phyloP scores from a whole-genome alignment of 192 early-diverging fungal species.

The Mortierella claussenii region DNA sequence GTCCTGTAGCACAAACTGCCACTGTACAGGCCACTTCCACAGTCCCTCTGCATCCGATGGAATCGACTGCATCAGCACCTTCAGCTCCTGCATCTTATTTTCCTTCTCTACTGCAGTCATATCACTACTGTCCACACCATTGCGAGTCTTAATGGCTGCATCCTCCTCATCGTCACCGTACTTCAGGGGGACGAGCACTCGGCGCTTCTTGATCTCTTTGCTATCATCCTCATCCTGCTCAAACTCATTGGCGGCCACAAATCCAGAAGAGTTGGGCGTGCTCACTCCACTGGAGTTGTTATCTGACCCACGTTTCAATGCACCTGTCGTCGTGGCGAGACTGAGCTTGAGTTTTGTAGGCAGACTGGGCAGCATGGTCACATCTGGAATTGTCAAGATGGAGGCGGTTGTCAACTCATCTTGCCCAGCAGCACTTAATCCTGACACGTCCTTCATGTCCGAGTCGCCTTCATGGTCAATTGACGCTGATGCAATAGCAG shows the following conservation, averaged over 20 bases:
- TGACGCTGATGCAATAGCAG: constrained; percentile 13
- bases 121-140: constrained; percentile 26
- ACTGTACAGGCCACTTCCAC: constrained; percentile 78
- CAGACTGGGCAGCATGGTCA: constrained; percentile 19
- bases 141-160: constrained; percentile 32
- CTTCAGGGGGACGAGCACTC: constrained; percentile 62
- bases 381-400: background rate
- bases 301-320: constrained; percentile 29
- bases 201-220: constrained; percentile 58
- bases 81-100: constrained; percentile 71
- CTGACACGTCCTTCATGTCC: constrained; percentile 9
- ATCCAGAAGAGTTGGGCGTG: constrained; percentile 22
- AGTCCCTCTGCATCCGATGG: constrained; percentile 75
- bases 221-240: constrained; percentile 66
- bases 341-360: constrained; percentile 38
- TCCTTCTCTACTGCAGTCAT: constrained; percentile 72
- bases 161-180: constrained; percentile 61
- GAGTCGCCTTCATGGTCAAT: constrained; percentile 12
- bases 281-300: constrained; percentile 17
- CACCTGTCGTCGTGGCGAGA: constrained; percentile 3
- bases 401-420: background rate
- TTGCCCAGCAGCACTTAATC: too few species aligned
- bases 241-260: constrained; percentile 39
- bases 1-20: constrained; percentile 77
- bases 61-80: constrained; percentile 73